These are phyloP conservation scores for Picochlorum sp. DNA, from an alignment of 139 green algal species.

Conservation along the genomic window DNA sequence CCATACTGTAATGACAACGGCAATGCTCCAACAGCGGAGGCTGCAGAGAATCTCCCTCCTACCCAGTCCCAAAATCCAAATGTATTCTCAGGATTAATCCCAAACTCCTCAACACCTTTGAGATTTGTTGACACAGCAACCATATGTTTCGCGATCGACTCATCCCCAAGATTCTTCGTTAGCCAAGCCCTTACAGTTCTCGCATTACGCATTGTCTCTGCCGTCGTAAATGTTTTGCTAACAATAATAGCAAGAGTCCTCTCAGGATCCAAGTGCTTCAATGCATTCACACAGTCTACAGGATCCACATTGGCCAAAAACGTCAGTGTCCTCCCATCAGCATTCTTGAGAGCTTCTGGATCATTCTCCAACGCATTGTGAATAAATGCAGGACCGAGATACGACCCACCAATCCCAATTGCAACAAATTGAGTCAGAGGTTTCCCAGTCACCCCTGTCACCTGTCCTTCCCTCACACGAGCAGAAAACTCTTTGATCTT, in stretches of 20 bases:
- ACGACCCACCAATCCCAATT: slow-evolving; percentile 95
- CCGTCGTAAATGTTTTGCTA: slow-evolving; percentile 99
- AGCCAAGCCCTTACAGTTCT: slow-evolving; percentile 88
- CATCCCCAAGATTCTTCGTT: slow-evolving; percentile 56
- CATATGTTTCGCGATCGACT: slow-evolving; percentile 95
- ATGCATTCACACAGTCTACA: slow-evolving; percentile 88
- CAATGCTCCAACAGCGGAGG: slow-evolving; percentile 90
- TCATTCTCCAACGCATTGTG: slow-evolving; percentile 88
- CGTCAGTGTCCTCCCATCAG: slow-evolving; percentile 64
- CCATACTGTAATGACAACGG: slow-evolving; percentile 94
- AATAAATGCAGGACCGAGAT: slow-evolving; percentile 95
- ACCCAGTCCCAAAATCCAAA: slow-evolving; percentile 99
- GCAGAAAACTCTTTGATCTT: slow-evolving; percentile 90
- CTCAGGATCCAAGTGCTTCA: slow-evolving; percentile 75
- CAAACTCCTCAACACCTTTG: slow-evolving; percentile 96
- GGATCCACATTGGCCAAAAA: slow-evolving; percentile 99
- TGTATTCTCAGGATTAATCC: slow-evolving; percentile 94
- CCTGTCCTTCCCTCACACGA: slow-evolving; percentile 72
- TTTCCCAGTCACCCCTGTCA: slow-evolving; percentile 89
- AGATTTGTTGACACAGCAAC: slow-evolving; percentile 98
- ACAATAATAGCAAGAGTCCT: slow-evolving; percentile 94
- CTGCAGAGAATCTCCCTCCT: slow-evolving; percentile 93
- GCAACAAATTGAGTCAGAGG: slow-evolving; percentile 89
- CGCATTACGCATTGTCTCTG: slow-evolving; percentile 99
- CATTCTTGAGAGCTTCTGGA: slow-evolving; percentile 25